These are phyloP conservation scores for Ochetophila trinervis DNA, from an alignment of 306 rosid species.

Conservation along the genomic window DNA sequence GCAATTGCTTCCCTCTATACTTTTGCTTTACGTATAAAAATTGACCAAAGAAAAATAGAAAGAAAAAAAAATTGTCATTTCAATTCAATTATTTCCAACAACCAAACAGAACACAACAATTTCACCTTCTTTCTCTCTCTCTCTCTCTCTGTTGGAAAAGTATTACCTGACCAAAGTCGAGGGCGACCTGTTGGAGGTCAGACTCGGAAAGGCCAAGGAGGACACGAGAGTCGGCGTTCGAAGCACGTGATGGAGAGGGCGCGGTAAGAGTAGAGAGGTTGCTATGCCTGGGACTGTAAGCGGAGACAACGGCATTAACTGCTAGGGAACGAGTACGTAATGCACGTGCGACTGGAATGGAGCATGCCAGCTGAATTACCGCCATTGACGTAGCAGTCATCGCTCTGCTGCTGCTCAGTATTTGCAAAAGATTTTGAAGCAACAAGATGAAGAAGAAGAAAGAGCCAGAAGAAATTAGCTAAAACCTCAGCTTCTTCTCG, in stretches of 20 bases:
- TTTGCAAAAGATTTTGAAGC: background rate
- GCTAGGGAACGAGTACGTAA: slow-evolving; percentile 36
- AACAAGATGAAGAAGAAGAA: background rate
- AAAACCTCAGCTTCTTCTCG: slow-evolving; percentile 28
- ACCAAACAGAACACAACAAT: background rate
- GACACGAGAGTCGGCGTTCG: slow-evolving; percentile 40
- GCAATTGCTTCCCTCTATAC: slow-evolving; percentile 85
- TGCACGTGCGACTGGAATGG: slow-evolving; percentile 61
- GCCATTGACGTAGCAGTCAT: slow-evolving; percentile 58
- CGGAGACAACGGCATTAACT: background rate
- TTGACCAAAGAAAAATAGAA: slow-evolving; percentile 1
- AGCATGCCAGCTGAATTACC: slow-evolving; percentile 57
- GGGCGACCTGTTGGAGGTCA: slow-evolving; percentile 75
- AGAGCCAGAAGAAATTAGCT: background rate
- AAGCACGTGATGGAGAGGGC: slow-evolving; percentile 27
- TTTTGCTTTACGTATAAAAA: slow-evolving; percentile 41
- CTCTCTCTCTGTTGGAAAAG: background rate
- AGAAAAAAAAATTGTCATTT: background rate
- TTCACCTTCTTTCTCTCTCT: background rate
- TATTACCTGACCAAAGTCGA: slow-evolving; percentile 68
- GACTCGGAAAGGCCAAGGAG: slow-evolving; percentile 83
- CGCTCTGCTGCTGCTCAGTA: background rate
- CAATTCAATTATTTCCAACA: background rate
- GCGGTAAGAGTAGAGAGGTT: slow-evolving; percentile 25
- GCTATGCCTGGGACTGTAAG: slow-evolving; percentile 7